A percentile compares a stretch with the other conserved stretches of the same genome.
phyloP scores from a whole-genome alignment of 176 grass and related monocot genomes.

The Aegilops bicornis region DNA sequence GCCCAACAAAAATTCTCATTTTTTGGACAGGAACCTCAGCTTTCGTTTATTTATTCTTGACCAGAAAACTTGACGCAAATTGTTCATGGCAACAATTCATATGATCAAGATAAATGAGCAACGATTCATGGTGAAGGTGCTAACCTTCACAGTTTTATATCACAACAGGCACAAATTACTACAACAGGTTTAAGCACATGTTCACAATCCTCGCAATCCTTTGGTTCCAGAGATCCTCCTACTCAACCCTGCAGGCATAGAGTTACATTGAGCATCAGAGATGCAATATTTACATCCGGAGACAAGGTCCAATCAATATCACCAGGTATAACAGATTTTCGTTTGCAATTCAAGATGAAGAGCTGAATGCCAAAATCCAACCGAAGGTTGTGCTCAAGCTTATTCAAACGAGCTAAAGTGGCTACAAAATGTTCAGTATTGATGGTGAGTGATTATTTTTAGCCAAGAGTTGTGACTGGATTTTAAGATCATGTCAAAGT shows the following conservation, averaged over 20 bases:
- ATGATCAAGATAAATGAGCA: neutral
- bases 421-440: too few relatives aligned
- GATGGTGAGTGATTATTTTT: too few relatives aligned
- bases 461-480: too few relatives aligned
- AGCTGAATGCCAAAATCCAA: too few relatives aligned
- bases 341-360: neutral
- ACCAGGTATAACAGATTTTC: neutral
- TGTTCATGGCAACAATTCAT: neutral
- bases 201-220: neutral
- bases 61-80: neutral
- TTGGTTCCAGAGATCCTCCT: neutral
- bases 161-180: neutral
- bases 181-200: conserved; percentile 4
- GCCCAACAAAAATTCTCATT: too few relatives aligned
- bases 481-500: neutral
- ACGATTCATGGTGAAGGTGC: neutral
- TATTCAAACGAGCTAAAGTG: too few relatives aligned
- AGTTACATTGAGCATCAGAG: neutral
- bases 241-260: conserved; percentile 31
- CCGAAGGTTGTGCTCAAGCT: too few relatives aligned
- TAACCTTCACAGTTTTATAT: neutral
- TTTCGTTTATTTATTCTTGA: neutral
- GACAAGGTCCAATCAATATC: neutral
- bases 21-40: too few relatives aligned
- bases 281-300: neutral